Percentiles rank a stretch among this genome's conserved stretches.
Conservation (phyloP, 2,329 filamentous ascomycete species). For the Phyllachora maydis region DNA sequence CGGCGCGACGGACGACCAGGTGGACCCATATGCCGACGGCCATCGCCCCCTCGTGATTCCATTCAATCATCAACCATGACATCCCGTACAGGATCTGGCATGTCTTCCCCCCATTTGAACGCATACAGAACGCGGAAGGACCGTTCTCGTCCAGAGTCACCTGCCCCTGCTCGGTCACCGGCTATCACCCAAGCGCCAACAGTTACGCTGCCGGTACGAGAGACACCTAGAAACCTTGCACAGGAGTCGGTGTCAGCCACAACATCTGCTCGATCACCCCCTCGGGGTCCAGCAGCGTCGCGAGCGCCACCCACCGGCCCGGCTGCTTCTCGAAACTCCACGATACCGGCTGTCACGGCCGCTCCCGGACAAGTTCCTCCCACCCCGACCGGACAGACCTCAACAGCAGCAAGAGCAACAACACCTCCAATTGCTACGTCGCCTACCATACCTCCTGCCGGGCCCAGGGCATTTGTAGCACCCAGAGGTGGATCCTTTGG, state of each 20-base stretch:
- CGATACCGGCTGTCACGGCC: no score
- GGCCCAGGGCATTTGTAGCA: constrained; percentile 30
- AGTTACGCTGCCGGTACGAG: constrained; percentile 2
- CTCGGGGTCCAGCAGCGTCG: constrained; percentile 31
- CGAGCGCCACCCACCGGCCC: constrained; percentile 28
- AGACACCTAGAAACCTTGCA: constrained; percentile 2
- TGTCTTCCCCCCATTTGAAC: constrained; percentile 28
- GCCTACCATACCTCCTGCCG: constrained; percentile 28
- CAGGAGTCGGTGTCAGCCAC: constrained; percentile 7
- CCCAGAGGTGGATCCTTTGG: constrained; percentile 21
- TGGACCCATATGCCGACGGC: constrained; percentile 20
- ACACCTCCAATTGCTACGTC: constrained; percentile 18
- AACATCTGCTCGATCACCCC: constrained; percentile 22
- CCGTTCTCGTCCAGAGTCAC: constrained; percentile 25
- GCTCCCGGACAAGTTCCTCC: no score
- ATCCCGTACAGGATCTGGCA: constrained; percentile 27
- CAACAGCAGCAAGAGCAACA: no score
- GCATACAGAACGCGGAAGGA: constrained; percentile 20
- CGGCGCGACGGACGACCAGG: constrained; percentile 20
- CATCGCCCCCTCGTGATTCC: constrained; percentile 24
- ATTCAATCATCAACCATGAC: constrained; percentile 26
- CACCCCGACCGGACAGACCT: no score
- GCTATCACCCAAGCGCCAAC: constrained; percentile 3
- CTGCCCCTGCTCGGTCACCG: constrained; percentile 16
- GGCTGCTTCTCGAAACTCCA: constrained; percentile 15